Evolutionary conservation across 2,329 filamentous ascomycete species (phyloP).

Genomic region (Ophiostoma pallidulum): DNA sequence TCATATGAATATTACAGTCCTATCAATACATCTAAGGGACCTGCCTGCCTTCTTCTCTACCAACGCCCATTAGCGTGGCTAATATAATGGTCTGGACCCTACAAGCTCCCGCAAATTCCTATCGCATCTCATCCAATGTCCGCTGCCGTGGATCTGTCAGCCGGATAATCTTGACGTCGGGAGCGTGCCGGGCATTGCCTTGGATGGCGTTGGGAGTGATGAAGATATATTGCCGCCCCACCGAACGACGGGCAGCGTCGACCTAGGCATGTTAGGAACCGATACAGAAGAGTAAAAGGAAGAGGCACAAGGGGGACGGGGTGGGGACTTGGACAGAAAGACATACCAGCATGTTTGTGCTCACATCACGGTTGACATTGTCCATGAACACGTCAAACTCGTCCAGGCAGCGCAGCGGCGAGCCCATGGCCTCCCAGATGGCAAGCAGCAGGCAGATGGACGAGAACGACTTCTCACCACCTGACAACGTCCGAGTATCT

Average conservation of each 20-base stretch:
- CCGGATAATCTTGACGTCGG: conserved; percentile 73
- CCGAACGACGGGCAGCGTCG: conserved; percentile 69
- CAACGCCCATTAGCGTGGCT: too few species aligned
- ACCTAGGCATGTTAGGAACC: conserved; percentile 45
- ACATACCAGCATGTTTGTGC: conserved; percentile 84
- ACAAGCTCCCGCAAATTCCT: too few species aligned
- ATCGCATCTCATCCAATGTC: conserved; percentile 25
- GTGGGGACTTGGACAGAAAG: neutral
- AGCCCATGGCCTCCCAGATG: conserved; percentile 97
- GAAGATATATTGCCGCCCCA: conserved; percentile 90
- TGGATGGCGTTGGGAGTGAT: conserved; percentile 88
- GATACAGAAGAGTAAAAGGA: conserved; percentile 5
- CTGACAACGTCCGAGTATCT: conserved; percentile 84
- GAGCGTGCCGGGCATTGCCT: conserved; percentile 44
- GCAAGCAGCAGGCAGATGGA: conserved; percentile 88
- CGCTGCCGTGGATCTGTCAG: conserved; percentile 51
- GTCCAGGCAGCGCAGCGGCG: conserved; percentile 85
- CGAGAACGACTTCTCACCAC: conserved; percentile 95
- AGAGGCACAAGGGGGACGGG: neutral
- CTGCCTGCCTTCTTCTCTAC: too few species aligned
- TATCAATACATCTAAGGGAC: too few species aligned
- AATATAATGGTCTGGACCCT: too few species aligned
- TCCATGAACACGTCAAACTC: conserved; percentile 99
- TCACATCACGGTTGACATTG: conserved; percentile 85
- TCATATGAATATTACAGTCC: too few species aligned